Percentiles rank a stretch among this genome's conserved stretches.
Conservation (phyloP, 176 grass and related monocot genomes). For the Juncus inflexus region DNA sequence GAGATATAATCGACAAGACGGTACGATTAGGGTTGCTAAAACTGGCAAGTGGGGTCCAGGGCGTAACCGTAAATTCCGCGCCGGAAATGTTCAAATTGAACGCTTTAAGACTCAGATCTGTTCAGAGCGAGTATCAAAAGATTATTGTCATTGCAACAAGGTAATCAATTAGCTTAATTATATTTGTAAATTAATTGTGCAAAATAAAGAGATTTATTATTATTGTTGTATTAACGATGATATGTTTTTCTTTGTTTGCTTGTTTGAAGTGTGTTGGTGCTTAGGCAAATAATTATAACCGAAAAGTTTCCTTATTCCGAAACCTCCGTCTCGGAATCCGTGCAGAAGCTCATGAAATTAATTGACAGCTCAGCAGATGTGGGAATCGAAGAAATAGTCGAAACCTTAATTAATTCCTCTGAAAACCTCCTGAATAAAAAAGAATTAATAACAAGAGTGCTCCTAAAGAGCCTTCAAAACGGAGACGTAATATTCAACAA, state of each 20-base stretch:
- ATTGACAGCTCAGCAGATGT: conserved; percentile 46
- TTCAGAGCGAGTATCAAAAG: conserved; percentile 71
- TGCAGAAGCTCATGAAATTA: conserved; percentile 37
- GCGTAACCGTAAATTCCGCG: conserved; percentile 47
- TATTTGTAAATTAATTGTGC: not conserved
- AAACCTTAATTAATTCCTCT: conserved; percentile 37
- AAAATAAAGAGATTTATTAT: not conserved
- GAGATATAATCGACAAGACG: conserved; percentile 67
- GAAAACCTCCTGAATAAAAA: conserved; percentile 42
- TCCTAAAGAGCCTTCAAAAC: conserved; percentile 72
- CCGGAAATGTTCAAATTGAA: conserved; percentile 83
- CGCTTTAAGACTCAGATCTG: conserved; percentile 54
- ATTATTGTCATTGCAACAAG: conserved; percentile 78
- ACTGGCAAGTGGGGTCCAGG: conserved; percentile 50
- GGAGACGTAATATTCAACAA: conserved; percentile 53
- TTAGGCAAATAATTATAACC: conserved; percentile 69
- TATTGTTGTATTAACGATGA: not conserved
- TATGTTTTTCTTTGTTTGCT: conserved; percentile 4
- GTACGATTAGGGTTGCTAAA: conserved; percentile 68
- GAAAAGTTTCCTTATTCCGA: conserved; percentile 50
- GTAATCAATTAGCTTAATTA: conserved; percentile 28
- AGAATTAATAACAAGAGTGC: conserved; percentile 60
- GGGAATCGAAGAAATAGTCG: conserved; percentile 57
- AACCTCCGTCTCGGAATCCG: conserved; percentile 38
- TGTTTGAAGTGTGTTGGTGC: conserved; percentile 63